Percentiles rank a stretch among this genome's conserved stretches.
phyloP scores from a whole-genome alignment of 768 basidiomycete species.

The Vishniacozyma victoriae region DNA sequence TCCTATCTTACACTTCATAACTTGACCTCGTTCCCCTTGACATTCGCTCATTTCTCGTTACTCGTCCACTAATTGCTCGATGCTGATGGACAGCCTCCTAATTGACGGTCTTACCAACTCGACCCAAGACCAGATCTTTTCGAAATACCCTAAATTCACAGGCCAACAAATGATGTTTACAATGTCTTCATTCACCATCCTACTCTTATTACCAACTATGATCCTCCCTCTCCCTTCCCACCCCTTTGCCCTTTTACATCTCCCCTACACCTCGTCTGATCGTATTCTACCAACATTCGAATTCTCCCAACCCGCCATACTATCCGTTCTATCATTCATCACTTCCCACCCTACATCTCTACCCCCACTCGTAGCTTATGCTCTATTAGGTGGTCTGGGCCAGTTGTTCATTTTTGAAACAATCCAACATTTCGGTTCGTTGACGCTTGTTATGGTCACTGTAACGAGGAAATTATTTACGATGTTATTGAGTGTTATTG shows the following conservation, averaged over 20 bases:
- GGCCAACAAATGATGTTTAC: constrained; percentile 99
- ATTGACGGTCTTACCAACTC: constrained; percentile 92
- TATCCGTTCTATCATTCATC: constrained; percentile 66
- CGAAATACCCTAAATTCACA: constrained; percentile 59
- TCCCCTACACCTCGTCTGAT: constrained; percentile 37
- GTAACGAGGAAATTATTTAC: constrained; percentile 95
- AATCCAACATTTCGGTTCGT: constrained; percentile 45
- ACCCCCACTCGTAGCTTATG: constrained; percentile 71
- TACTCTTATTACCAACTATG: constrained; percentile 63
- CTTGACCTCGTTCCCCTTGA: constrained; percentile 56
- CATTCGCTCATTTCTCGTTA: background rate
- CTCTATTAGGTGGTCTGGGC: constrained; percentile 83
- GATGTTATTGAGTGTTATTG: constrained; percentile 88
- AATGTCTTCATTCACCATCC: constrained; percentile 81
- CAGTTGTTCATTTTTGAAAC: constrained; percentile 99
- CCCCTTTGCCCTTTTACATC: constrained; percentile 69
- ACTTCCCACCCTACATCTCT: constrained; percentile 68
- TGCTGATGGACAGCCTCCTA: constrained; percentile 58
- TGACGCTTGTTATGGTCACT: constrained; percentile 66
- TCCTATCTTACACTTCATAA: constrained; percentile 60
- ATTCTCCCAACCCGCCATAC: constrained; percentile 18
- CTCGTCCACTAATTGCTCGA: too few species aligned
- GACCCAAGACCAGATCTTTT: constrained; percentile 94
- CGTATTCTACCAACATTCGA: background rate
- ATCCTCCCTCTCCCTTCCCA: constrained; percentile 53